Evolutionary conservation across 257 asterid genomes (phyloP), one percentile per base, ranked within the genome.

Genomic region (Leptodermis oblonga): DNA sequence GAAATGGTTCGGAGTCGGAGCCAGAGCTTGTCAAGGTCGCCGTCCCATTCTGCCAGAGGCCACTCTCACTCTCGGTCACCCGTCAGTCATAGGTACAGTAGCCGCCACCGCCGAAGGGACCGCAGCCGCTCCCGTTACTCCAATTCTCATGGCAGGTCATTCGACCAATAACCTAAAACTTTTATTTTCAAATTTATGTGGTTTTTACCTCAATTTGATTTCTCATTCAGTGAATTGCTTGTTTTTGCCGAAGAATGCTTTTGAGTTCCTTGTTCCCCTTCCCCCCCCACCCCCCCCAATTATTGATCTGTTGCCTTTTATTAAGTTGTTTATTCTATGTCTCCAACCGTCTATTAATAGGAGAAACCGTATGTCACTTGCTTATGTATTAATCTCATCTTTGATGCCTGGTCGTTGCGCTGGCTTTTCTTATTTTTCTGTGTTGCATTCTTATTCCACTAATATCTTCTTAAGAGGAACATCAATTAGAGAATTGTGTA

Each of bases 31-130:
- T 90, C 97, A 36, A 74, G 85, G 84, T 88, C 97, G 72, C 95
- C 95, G 84, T 86, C 92, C 70, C 81, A 88, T 65, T 79, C 88
- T 49, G 70, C 87, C 81, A 78, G 92, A 76, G 85, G 88, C 46
- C 68, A 85, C 77, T 86, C 96, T 56, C 94, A 84, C 22, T 90
- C 97, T 34, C 88, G 88, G 30, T 86, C 96, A 25, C 97, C 97
- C n/a, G 84, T 80, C 76, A 84, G 37, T 62, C 89, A 80, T 81
- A 85, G 82, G 55, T 63, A 78, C 45, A 67, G 82, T 71, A 74
- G 72, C 77, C 86, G 80, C 42, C 88, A 88, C 13, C 67, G 80
- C 67, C 91, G 89, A 67, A 82, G 90, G 65, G 94, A 88, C 65
- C 96, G 87, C 42, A 73, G 88, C 54, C 95, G 86, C 4, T 86